Base-by-base conservation (phyloP, 2,329 filamentous ascomycete genomes). In the Volutella citrinella region DNA sequence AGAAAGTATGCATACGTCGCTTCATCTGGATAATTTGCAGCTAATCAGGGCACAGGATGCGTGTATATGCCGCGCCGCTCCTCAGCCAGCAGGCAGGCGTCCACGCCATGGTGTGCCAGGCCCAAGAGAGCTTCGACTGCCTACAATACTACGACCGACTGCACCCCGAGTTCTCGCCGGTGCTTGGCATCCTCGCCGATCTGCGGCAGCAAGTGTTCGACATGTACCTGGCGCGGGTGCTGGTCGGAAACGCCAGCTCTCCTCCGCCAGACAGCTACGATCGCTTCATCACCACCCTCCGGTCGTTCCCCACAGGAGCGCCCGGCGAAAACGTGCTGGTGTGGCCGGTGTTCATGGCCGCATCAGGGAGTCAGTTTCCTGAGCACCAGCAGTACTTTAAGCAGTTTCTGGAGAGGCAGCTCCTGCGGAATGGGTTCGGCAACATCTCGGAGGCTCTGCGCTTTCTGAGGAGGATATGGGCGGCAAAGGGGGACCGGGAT, bases 101-200 rank as follows among this genome's bases (percentile, higher is more conserved):
- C 3, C 34, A 42, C 11, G 42, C 42, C 8, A 40, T 51, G 10
- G 31, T 38, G 14, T 38, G 43, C 4, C 39, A 43, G 10, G 35
- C 27, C 5, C 30, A 33, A 10, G 30, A 41, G 18, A 36, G 35
- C 26, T 43, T 44, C 32, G 34, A 42, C 5, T 46, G 43, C 5
- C 87, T 95, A 57, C 74, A 87, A 5, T 70, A 77, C 10, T 76
- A 46, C 25, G 17, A 32, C 15, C 30, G 32, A 9, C 25, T 38
- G 7, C 40, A 46, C 17, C 40, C 45, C 13, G 17, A 30, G 2
- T 38, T 43, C 17, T 46, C 43, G 1, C 17, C 13, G 5, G 34
- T 36, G 2, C 23, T 46, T 5, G 30, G 33, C 13, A 18, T 37
- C 0, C 27, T 48, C 1, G 34, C 33, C 1, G 25, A 38, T 18